Percentiles rank a stretch among this genome's conserved stretches.
These are phyloP conservation scores for Grigorovia transvaalensis DNA, from an alignment of 805 yeast genomes.

Conservation along the genomic window DNA sequence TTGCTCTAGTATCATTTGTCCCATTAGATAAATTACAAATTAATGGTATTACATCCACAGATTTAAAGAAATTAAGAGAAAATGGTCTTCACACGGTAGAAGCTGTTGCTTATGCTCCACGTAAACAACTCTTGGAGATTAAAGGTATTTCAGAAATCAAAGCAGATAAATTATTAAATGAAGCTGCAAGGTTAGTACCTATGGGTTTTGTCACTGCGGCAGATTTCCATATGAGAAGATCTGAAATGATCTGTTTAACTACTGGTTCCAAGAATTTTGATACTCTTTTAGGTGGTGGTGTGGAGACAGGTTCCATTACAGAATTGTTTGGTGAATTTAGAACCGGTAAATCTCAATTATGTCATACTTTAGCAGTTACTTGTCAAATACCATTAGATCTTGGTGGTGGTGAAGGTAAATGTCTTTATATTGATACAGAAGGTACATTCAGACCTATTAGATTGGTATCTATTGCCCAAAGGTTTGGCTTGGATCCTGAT, in stretches of 20 bases:
- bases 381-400: slow-evolving; percentile 92
- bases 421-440: slow-evolving; percentile 91
- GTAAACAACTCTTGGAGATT: slow-evolving; percentile 60
- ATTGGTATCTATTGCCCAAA: slow-evolving; percentile 75
- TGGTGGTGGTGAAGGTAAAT: slow-evolving; percentile 99
- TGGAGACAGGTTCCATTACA: slow-evolving; percentile 94
- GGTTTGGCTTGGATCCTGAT: slow-evolving; percentile 85
- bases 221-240: slow-evolving; percentile 80
- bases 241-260: slow-evolving; percentile 84
- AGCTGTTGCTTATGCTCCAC: slow-evolving; percentile 87
- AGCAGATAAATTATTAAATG: slow-evolving; percentile 74
- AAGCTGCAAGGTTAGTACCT: slow-evolving; percentile 80
- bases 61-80: slow-evolving; percentile 68
- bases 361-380: slow-evolving; percentile 94
- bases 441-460: slow-evolving; percentile 94
- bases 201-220: slow-evolving; percentile 97
- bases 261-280: slow-evolving; percentile 94
- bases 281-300: slow-evolving; percentile 89
- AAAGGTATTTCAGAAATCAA: slow-evolving; percentile 94
- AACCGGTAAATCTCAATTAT: slow-evolving; percentile 93
- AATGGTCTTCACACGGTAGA: slow-evolving; percentile 86
- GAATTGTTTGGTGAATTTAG: slow-evolving; percentile 96
- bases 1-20: slow-evolving; percentile 29
- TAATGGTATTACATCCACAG: slow-evolving; percentile 75
- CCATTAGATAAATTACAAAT: slow-evolving; percentile 39